phyloP scores from a whole-genome alignment of 495 filamentous ascomycete genomes.

The Penicillium ochrochloron region DNA sequence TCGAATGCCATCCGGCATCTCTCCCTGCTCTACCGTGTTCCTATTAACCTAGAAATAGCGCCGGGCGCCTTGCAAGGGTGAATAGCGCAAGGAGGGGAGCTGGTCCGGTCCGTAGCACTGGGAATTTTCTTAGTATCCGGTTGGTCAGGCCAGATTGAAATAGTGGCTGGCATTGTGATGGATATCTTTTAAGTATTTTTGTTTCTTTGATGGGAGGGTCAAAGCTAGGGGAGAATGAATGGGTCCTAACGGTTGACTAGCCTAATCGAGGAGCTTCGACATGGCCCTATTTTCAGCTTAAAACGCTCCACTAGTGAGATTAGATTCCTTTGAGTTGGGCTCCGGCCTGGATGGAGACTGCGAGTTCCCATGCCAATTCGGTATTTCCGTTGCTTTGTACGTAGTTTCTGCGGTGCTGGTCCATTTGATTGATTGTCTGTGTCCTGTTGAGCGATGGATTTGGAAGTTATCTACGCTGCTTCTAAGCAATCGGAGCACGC shows the following conservation, averaged over 20 bases:
- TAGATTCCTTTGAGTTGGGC: not conserved
- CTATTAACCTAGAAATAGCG: constrained; percentile 12
- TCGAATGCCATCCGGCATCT: not conserved
- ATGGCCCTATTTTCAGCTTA: not conserved
- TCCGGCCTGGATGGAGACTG: not conserved
- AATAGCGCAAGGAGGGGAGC: constrained; percentile 8
- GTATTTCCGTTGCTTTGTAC: not conserved
- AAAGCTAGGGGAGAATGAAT: not conserved
- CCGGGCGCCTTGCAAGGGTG: constrained; percentile 14
- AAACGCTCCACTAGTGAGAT: not conserved
- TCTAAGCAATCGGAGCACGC: constrained; percentile 1
- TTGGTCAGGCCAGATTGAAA: constrained; percentile 16
- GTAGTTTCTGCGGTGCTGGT: not conserved
- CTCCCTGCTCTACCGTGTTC: not conserved
- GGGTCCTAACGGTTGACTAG: constrained; percentile 32
- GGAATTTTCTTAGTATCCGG: constrained; percentile 15
- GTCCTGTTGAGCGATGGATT: not conserved
- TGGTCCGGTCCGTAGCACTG: constrained; percentile 13
- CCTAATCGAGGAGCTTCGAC: constrained; percentile 15
- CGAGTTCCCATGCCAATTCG: not conserved
- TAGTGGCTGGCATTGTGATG: constrained; percentile 9
- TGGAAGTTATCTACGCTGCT: not conserved
- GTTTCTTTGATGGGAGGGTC: constrained; percentile 2
- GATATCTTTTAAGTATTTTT: not conserved
- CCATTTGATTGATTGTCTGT: not conserved